phyloP scores from a whole-genome alignment of 2,329 filamentous ascomycete genomes.

The Coniochaeta ligniaria region DNA sequence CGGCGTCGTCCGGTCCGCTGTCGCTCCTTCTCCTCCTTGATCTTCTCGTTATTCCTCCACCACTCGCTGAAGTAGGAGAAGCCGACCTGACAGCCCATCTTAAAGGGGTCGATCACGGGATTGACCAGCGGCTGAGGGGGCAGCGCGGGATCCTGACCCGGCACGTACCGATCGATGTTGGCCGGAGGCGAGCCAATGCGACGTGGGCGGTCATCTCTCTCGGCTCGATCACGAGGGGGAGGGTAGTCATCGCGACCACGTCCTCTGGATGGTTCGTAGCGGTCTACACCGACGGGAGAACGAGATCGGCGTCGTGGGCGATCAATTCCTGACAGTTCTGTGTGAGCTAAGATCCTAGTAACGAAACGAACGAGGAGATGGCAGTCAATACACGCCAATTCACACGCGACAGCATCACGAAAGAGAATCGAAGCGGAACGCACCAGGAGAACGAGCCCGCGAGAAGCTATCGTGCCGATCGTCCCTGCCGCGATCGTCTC shows the following conservation, averaged over 20 bases:
- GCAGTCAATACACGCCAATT: background rate
- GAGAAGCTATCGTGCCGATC: constrained; percentile 55
- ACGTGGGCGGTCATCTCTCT: constrained; percentile 23
- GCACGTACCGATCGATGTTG: constrained; percentile 80
- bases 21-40: constrained; percentile 75
- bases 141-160: constrained; percentile 54
- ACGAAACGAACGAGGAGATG: background rate
- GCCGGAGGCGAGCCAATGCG: constrained; percentile 55
- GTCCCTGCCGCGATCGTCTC: constrained; percentile 45
- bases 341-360: constrained; percentile 13
- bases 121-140: constrained; percentile 47
- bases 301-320: constrained; percentile 56
- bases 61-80: constrained; percentile 84
- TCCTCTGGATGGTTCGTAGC: constrained; percentile 61
- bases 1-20: constrained; percentile 61
- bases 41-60: constrained; percentile 76
- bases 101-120: constrained; percentile 64
- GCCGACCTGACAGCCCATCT: constrained; percentile 71
- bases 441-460: constrained; percentile 64
- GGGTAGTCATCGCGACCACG: constrained; percentile 63
- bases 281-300: constrained; percentile 64
- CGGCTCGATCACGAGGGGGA: constrained; percentile 22
- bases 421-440: constrained; percentile 23
- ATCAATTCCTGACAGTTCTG: constrained; percentile 40
- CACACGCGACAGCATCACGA: background rate